Evolutionary conservation across 331 rosid species (phyloP).

Genomic region (Arachis monticola): DNA sequence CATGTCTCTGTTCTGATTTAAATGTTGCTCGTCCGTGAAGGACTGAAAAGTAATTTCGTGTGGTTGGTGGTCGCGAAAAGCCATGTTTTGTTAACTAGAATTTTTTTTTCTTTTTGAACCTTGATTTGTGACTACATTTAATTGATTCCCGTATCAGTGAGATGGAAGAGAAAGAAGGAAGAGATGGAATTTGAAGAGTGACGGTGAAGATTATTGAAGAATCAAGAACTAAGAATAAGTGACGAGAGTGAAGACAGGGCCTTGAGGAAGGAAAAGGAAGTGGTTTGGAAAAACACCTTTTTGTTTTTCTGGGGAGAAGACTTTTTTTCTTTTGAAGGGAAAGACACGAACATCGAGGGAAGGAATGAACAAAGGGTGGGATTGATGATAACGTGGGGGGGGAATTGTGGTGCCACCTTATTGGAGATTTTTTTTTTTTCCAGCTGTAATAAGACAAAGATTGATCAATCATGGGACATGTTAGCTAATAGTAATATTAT

Average conservation of each 20-base stretch:
- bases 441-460: constrained; percentile 50
- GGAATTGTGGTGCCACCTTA: constrained; percentile 50
- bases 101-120: neutral
- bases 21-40: constrained; percentile 50
- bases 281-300: constrained; percentile 35
- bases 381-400: constrained; percentile 52
- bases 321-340: constrained; percentile 30
- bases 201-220: neutral
- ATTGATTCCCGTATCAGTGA: neutral
- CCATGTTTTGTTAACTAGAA: constrained; percentile 35
- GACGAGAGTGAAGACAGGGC: no score
- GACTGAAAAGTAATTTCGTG: constrained; percentile 53
- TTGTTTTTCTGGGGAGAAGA: constrained; percentile 23
- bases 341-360: constrained; percentile 39
- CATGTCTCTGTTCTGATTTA: constrained; percentile 48
- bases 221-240: no score
- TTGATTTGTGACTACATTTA: neutral
- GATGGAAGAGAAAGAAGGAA: neutral
- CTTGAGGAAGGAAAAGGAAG: neutral
- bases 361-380: constrained; percentile 47
- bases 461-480: constrained; percentile 19
- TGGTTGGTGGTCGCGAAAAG: constrained; percentile 49
- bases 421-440: constrained; percentile 41
- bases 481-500: no score
- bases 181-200: neutral